These are phyloP conservation scores for Plicaturopsis crispa DNA, from an alignment of 768 basidiomycete genomes.

Conservation along the genomic window DNA sequence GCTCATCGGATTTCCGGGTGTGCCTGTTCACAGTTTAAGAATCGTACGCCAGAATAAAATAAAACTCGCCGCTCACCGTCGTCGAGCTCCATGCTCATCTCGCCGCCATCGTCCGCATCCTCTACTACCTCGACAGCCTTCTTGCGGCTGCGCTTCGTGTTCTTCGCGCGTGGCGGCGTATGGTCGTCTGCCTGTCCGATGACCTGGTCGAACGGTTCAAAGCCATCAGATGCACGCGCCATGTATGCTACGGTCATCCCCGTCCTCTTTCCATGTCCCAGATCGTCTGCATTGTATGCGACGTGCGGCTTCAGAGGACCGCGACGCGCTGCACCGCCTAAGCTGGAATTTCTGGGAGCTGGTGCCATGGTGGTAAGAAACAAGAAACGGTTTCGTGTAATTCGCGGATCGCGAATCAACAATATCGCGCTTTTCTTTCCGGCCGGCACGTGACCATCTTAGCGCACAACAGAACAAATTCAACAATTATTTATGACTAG, in stretches of 20 bases:
- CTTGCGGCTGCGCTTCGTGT: constrained; percentile 41
- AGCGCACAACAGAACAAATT: no score
- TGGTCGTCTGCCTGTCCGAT: constrained; percentile 62
- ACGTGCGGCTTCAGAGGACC: constrained; percentile 61
- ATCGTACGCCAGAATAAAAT: not conserved
- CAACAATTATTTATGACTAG: no score
- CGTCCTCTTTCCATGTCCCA: constrained; percentile 73
- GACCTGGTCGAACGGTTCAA: constrained; percentile 74
- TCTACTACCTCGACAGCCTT: constrained; percentile 25
- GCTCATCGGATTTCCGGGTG: constrained; percentile 19
- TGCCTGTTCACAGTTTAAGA: not conserved
- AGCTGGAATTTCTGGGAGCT: constrained; percentile 32
- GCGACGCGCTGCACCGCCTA: constrained; percentile 37
- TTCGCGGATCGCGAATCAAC: no score
- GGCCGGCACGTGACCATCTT: no score
- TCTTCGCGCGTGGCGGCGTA: constrained; percentile 51
- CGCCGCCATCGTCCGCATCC: constrained; percentile 48
- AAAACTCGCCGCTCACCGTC: constrained; percentile 43
- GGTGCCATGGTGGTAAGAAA: no score
- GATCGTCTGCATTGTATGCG: constrained; percentile 73
- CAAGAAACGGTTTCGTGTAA: no score
- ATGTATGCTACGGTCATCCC: constrained; percentile 64
- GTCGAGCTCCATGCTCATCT: constrained; percentile 73
- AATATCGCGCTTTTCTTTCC: no score
- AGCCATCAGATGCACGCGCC: constrained; percentile 71